Evolutionary conservation across 768 basidiomycete species (phyloP), one percentile per base, ranked within the genome.

Genomic region (Amanita thiersii): DNA sequence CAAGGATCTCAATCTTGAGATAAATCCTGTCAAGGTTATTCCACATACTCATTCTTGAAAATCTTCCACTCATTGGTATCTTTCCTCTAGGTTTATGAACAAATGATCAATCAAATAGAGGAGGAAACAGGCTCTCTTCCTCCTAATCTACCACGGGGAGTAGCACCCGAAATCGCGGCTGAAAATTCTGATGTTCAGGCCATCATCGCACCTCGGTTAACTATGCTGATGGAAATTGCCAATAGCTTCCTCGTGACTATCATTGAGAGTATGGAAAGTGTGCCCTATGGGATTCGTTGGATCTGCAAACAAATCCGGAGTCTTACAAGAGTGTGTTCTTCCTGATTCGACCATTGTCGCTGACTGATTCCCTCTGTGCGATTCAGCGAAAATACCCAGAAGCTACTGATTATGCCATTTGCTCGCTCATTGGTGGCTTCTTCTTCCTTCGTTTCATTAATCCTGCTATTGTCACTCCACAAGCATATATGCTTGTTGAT

Each of bases 361-460:
- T 17, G n/a, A 34, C 45, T 39, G 14, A 32, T 24, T 3, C 23
- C 45, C 46, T 39, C 33, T 29, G 5, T 32, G 37, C 35, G 26
- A 33, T 50, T 4, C 58, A 98, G 96, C 77, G 96, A 40, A 98
- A 98, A 71, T 99, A 98, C 62, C 96, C 96, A 1, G 96, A 99
- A 43, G 96, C 94, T 21, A 94, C 89, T 20, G 96, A 98, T 66
- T 93, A 92, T 52, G 92, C 94, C 36, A 94, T 99, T 43, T 98
- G 94, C 58, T 97, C 93, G 5, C 77, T 99, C 39, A 99, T 99
- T 48, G 96, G 96, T 37, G 96, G 96, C 7, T 99, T 99, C 69
- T 99, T 99, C 77, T 99, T 99, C 76, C 80, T 99, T 47, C 87
- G 96, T 14, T 99, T 99, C 67, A 98, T 99, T 68, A 99, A 99